Evolutionary conservation across 2,329 filamentous ascomycete species (phyloP).

Genomic region (Tolypocladium amazonense): DNA sequence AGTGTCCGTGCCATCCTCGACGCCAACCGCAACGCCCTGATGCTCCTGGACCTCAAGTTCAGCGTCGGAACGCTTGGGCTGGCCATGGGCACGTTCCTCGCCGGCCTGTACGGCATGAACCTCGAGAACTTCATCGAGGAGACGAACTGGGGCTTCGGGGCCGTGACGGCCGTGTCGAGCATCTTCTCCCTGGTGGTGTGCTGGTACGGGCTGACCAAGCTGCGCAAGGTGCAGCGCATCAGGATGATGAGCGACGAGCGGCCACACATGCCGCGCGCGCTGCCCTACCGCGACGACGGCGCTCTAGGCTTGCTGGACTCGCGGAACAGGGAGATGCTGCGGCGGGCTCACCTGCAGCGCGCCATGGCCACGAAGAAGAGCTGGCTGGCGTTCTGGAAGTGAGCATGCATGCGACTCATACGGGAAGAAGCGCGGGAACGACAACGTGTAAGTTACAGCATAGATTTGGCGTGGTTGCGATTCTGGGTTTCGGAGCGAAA

Average conservation of each 20-base stretch:
- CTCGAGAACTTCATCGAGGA: slow-evolving; percentile 98
- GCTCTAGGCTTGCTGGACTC: slow-evolving; percentile 41
- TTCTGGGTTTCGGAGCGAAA: background rate
- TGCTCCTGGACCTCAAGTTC: slow-evolving; percentile 94
- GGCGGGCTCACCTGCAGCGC: slow-evolving; percentile 41
- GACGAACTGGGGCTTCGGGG: slow-evolving; percentile 72
- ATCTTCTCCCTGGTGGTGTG: slow-evolving; percentile 68
- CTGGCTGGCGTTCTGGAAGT: slow-evolving; percentile 10
- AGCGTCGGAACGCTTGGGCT: slow-evolving; percentile 92
- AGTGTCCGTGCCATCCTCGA: slow-evolving; percentile 95
- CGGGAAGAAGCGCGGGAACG: background rate
- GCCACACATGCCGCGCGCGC: slow-evolving; percentile 24
- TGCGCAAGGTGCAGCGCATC: slow-evolving; percentile 77
- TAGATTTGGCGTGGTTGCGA: background rate
- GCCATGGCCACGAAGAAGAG: slow-evolving; percentile 21
- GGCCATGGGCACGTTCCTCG: slow-evolving; percentile 87
- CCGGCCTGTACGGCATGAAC: slow-evolving; percentile 99
- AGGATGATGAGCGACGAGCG: slow-evolving; percentile 58
- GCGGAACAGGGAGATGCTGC: slow-evolving; percentile 42
- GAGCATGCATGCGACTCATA: background rate
- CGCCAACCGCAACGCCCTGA: slow-evolving; percentile 94
- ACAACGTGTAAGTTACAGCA: background rate
- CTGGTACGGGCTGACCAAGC: slow-evolving; percentile 71
- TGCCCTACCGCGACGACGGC: slow-evolving; percentile 36
- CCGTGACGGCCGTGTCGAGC: slow-evolving; percentile 61